Conservation (phyloP, 176 grass and related monocot species). For the Raddia distichophylla region DNA sequence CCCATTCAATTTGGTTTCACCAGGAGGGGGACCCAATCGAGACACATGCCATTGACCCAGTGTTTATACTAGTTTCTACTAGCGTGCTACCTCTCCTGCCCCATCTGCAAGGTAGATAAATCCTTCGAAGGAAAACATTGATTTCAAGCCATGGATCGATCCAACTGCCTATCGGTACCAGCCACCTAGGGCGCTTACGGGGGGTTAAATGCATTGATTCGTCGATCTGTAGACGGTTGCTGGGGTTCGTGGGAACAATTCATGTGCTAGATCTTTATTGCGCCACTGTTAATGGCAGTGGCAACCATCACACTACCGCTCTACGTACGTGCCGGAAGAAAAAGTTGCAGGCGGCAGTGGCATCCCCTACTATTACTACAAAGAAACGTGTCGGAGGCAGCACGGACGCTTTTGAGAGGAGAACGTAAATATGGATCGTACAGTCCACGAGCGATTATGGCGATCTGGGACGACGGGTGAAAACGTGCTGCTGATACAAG, state of each 20-base stretch:
- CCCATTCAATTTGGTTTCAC: constrained; percentile 28
- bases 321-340: background rate
- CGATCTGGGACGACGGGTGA: background rate
- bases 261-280: constrained; percentile 31
- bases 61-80: background rate
- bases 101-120: constrained; percentile 15
- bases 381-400: background rate
- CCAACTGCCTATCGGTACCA: background rate
- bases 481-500: too few relatives aligned
- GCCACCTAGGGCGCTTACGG: background rate
- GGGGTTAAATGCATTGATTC: constrained; percentile 37
- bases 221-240: constrained; percentile 4
- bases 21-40: background rate
- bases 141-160: constrained; percentile 23
- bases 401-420: background rate
- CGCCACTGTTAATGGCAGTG: background rate
- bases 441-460: background rate
- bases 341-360: background rate
- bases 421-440: background rate
- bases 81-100: background rate
- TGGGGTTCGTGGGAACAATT: constrained; percentile 31
- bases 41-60: constrained; percentile 2
- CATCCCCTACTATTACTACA: background rate
- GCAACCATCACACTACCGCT: background rate
- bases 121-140: background rate